Conservation (phyloP, 108 stramenopile genomes). For the Fragilaria radians region DNA sequence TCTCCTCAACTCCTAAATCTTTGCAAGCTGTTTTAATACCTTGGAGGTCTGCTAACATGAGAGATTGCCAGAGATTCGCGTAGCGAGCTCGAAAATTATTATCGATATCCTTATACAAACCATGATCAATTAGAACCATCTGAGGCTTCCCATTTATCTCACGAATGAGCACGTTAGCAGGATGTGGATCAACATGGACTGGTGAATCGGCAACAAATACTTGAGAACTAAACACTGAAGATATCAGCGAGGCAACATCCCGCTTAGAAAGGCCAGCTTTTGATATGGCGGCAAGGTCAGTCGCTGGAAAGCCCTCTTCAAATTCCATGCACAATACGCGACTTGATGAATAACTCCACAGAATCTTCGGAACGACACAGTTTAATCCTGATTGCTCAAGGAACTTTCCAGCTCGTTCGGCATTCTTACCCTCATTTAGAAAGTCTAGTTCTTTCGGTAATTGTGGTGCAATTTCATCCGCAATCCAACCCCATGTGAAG, state of each 20-base stretch:
- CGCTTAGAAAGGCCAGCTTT: constrained; percentile 44
- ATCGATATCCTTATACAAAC: constrained; percentile 75
- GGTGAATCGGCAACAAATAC: constrained; percentile 51
- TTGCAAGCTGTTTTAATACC: constrained; percentile 72
- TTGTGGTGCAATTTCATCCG: constrained; percentile 89
- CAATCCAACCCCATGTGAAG: constrained; percentile 92
- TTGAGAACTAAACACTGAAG: constrained; percentile 74
- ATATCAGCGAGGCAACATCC: constrained; percentile 69
- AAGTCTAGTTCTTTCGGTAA: constrained; percentile 92
- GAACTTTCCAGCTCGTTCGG: constrained; percentile 48
- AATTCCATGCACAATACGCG: constrained; percentile 92
- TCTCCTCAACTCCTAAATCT: constrained; percentile 69
- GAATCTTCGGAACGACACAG: constrained; percentile 70
- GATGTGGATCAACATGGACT: constrained; percentile 93
- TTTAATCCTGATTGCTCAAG: constrained; percentile 45
- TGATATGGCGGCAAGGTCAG: constrained; percentile 63
- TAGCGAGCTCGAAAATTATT: constrained; percentile 73
- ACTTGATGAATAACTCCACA: constrained; percentile 54
- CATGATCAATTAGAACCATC: constrained; percentile 92
- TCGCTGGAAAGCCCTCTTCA: constrained; percentile 86
- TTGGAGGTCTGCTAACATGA: constrained; percentile 75
- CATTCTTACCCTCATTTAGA: constrained; percentile 81
- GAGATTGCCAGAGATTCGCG: constrained; percentile 75
- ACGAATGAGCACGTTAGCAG: constrained; percentile 86
- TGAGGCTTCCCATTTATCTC: constrained; percentile 60